These are phyloP conservation scores for Cryptococcus sp. DNA, from an alignment of 1,284 basidiomycete genomes.

Conservation along the genomic window DNA sequence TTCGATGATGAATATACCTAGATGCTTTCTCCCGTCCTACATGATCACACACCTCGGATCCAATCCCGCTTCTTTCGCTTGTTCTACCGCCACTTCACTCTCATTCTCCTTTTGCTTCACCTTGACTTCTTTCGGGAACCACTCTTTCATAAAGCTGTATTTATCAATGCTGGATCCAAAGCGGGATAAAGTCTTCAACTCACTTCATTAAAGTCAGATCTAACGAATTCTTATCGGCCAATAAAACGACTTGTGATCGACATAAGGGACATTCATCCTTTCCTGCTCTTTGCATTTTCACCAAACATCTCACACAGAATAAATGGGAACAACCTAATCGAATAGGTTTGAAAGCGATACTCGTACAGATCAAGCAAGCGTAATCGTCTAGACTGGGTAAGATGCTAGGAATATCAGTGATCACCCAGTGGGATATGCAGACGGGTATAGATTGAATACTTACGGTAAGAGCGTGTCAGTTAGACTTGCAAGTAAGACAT, in stretches of 20 bases:
- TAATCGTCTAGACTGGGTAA: constrained; percentile 61
- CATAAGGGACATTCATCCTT: constrained; percentile 83
- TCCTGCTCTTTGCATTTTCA: constrained; percentile 86
- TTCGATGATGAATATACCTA: no score
- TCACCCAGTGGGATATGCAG: not conserved
- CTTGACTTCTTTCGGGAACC: constrained; percentile 83
- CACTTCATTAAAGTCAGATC: constrained; percentile 41
- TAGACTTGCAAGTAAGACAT: constrained; percentile 76
- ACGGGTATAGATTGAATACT: not conserved
- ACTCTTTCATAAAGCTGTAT: constrained; percentile 73
- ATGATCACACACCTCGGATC: constrained; percentile 38
- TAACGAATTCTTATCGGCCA: constrained; percentile 63
- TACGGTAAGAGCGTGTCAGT: constrained; percentile 74
- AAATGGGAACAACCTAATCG: constrained; percentile 77
- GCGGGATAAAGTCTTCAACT: constrained; percentile 11
- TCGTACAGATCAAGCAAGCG: constrained; percentile 65
- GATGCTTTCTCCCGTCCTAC: constrained; percentile 4
- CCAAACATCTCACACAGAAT: constrained; percentile 88
- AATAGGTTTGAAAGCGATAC: constrained; percentile 83
- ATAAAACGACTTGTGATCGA: constrained; percentile 66
- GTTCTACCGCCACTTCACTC: constrained; percentile 67
- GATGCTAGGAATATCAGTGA: constrained; percentile 20
- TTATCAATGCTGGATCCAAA: not conserved
- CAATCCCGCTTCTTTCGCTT: constrained; percentile 62
- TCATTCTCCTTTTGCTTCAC: constrained; percentile 74